Evolutionary conservation across 768 basidiomycete genomes (phyloP), one percentile per base, ranked within the genome.

Genomic region (Boletus vermiculosoides): DNA sequence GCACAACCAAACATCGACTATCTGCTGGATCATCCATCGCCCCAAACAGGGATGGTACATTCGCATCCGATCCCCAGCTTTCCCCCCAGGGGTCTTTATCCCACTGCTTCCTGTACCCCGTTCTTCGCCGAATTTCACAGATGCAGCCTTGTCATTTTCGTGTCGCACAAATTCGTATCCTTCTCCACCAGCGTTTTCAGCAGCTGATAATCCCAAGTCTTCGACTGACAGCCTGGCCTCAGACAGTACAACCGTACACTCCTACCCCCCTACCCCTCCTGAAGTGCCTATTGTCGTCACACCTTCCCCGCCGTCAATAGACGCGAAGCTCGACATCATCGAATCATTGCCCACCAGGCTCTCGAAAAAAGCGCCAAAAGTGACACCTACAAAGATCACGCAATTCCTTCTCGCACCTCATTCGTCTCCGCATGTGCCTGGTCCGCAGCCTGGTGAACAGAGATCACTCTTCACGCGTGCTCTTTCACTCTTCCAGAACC

Each of bases 1-100:
- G 88, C 87, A 92, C 55, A 87, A 87, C 40, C 78, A 82, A n/a
- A 84, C 81, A 5, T 83, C 80, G 23, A 79, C 80, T 0, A 69
- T 90, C 2, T 78, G 81, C 54, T 93, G 91, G 91, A 82, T 82
- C 11, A 83, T 92, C 28, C 91, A 92, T 67, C 82, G 85, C 6
- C 91, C 91, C 1, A 83, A 84, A 55, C 83, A 87, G 30, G 91
- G 91, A 45, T 93, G 91, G 91, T 93, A 92, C 70, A 84, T 93
- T 57, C 87, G 87, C 41, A 74, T 93, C 25, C 82, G 87, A 36
- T 75, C 88, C 2, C 90, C 91, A 0, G 63, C 77, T 5, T 92
- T 91, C 60, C 86, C 88, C 0, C 85, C 82, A 13, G 74, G 80
- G 4, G 76, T 79, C 12, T 83, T 77, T 58, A 86, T 86, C 30